Evolutionary conservation across 805 yeast genomes (phyloP).

Genomic region (Metschnikowia cerradonensis): DNA sequence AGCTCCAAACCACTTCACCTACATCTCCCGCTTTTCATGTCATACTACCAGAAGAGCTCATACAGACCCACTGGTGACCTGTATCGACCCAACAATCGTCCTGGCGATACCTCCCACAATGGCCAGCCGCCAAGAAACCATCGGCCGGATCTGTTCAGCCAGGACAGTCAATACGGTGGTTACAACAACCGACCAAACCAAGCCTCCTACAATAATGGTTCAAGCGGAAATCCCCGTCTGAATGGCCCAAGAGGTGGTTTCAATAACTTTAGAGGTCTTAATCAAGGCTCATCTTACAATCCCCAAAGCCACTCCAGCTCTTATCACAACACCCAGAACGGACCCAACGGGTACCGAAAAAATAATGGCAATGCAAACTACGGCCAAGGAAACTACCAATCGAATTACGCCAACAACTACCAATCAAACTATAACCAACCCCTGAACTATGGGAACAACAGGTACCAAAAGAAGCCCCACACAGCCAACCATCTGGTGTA

Average conservation of each 20-base stretch:
- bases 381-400: conserved; percentile 5
- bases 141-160: background rate
- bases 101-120: background rate
- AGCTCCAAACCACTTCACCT: background rate
- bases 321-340: background rate
- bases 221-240: background rate
- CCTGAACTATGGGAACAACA: background rate
- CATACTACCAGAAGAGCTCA: conserved; percentile 13
- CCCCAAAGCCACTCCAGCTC: background rate
- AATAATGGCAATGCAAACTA: conserved; percentile 1
- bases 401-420: background rate
- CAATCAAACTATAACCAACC: background rate
- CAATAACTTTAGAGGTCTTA: background rate
- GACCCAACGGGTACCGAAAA: conserved; percentile 2
- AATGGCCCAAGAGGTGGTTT: background rate
- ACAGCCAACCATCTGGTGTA: conserved; percentile 16
- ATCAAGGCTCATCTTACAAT: background rate
- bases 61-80: conserved; percentile 16
- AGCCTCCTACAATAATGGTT: background rate
- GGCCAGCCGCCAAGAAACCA: background rate
- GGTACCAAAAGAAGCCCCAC: conserved; percentile 5
- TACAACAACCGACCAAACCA: background rate
- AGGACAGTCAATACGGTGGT: background rate
- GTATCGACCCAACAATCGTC: conserved; percentile 15
- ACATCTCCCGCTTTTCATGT: conserved; percentile 7